These are phyloP conservation scores for Chondrus crispus DNA, from an alignment of 23 red algal species.

Conservation along the genomic window DNA sequence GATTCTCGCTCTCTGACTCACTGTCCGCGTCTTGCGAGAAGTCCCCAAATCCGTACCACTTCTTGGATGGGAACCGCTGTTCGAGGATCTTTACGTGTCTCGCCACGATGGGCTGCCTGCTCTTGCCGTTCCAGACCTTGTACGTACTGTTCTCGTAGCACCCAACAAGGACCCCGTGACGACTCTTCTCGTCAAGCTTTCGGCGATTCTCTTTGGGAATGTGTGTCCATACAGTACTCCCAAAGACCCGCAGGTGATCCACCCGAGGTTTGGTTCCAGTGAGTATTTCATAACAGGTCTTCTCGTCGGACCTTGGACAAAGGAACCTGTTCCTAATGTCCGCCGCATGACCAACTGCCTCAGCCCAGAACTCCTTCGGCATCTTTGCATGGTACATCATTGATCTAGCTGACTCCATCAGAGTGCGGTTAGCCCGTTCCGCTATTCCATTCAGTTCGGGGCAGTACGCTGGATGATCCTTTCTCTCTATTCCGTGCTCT, in stretches of 20 bases:
- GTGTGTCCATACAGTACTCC: background rate
- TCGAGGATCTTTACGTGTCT: background rate
- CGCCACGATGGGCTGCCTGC: background rate
- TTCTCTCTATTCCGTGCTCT: background rate
- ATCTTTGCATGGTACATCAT: background rate
- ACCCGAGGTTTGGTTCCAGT: background rate
- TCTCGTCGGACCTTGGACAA: background rate
- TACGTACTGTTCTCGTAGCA: background rate
- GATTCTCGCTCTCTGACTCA: no score
- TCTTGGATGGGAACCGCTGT: background rate
- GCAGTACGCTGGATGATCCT: background rate
- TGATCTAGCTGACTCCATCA: background rate
- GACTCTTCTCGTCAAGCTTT: background rate
- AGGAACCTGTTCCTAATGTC: background rate
- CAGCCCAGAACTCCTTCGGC: background rate
- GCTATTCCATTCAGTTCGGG: constrained; percentile 1
- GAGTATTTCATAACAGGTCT: constrained; percentile 18
- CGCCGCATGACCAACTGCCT: background rate
- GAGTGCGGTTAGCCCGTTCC: background rate
- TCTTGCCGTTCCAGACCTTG: background rate
- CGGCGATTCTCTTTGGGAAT: constrained; percentile 16
- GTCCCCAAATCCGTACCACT: no score
- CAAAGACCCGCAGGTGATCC: constrained; percentile 1
- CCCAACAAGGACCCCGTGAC: background rate
- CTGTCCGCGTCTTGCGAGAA: no score